Base-by-base conservation (phyloP, 371 early-diverging fungal species). In the Mortierella sp. region DNA sequence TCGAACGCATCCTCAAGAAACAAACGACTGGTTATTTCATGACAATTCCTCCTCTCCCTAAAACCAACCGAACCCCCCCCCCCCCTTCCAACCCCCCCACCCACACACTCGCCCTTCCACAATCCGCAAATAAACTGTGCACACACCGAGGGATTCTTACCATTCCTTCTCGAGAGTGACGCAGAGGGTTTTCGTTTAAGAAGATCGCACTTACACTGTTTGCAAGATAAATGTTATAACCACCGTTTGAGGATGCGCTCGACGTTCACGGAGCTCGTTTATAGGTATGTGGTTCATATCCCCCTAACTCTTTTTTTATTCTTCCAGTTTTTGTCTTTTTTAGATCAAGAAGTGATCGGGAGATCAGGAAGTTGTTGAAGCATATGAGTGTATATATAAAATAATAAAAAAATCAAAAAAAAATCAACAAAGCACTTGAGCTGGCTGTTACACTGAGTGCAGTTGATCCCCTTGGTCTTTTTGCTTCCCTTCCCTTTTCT, bases 201-300 rank as follows among this genome's bases (percentile, higher is more conserved):
- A 76, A 74, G 83, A 79, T 83, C 83, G 83, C 72, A 83, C 83
- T 83, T 76, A 83, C 83, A 83, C 83, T 79, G 83, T 83, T 80
- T 83, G 84, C 84, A 76, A 83, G 77, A 83, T 55, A 70, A 83
- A 29, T 35, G 48, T 35, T 44, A 68, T 38, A 68, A 35, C 80
- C 84, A 72, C 80, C 84, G 84, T 83, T 83, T 83, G 84, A 83
- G 84, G 84, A 83, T 83, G 84, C 71, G 84, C 84, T 83, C 78
- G 77, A 73, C 75, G 55, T 77, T 77, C 71, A 75, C 71, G 84
- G 84, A 80, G 84, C 78, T 74, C 84, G 84, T 83, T 83, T 83
- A 83, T 83, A 83, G 84, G 84, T 83, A 77, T 72, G 84, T 72
- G 84, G 84, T 76, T 74, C 29, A 83, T 77, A 83, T 75, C 55